Conservation (phyloP, 495 filamentous ascomycete species). For the Aspergillus hancockii region DNA sequence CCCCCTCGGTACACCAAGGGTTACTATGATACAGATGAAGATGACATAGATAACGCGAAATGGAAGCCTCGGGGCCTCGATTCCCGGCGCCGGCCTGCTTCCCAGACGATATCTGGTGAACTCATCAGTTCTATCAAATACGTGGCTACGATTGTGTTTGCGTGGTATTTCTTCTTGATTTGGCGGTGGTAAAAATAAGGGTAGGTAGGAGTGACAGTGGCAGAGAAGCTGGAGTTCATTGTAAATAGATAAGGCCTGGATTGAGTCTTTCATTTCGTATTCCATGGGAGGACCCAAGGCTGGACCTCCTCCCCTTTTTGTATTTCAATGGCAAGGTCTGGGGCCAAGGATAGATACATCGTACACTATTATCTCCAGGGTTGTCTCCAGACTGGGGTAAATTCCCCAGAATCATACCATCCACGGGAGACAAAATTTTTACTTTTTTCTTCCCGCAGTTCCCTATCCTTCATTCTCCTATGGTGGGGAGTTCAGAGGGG, state of each 20-base stretch:
- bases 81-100: constrained; percentile 13
- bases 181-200: constrained; percentile 45
- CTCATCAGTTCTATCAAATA: constrained; percentile 32
- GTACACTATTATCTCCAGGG: not conserved
- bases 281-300: too few species aligned
- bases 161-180: constrained; percentile 54
- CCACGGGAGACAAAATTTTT: too few species aligned
- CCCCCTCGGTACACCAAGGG: constrained; percentile 27
- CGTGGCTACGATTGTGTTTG: constrained; percentile 47
- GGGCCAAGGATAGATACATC: not conserved
- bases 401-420: not conserved
- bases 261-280: not conserved
- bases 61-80: constrained; percentile 21
- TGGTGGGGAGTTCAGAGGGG: not conserved
- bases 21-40: constrained; percentile 31
- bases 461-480: not conserved
- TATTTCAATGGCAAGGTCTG: not conserved
- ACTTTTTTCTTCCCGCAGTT: not conserved
- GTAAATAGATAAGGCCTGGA: not conserved
- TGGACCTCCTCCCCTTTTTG: not conserved
- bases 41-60: constrained; percentile 19
- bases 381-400: not conserved
- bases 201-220: not conserved
- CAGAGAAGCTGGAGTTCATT: not conserved
- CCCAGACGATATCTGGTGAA: constrained; percentile 24